phyloP scores from a whole-genome alignment of 75 land plant species.

The Cryptomeria japonica region DNA sequence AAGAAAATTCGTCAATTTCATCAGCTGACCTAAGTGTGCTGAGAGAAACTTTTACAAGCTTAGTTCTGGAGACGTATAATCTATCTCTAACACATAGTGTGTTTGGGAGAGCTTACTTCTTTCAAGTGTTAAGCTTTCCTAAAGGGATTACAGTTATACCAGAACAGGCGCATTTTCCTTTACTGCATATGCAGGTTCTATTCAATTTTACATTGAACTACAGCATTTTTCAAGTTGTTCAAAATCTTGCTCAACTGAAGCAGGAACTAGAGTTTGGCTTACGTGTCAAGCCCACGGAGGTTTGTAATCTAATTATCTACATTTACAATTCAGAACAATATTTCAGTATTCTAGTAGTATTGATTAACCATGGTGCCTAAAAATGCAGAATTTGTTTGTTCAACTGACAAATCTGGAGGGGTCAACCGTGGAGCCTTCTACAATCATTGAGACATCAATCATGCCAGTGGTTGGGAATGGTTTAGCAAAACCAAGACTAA shows the following conservation, averaged over 20 bases:
- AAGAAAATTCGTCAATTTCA: slow-evolving; percentile 33
- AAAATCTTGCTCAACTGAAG: slow-evolving; percentile 30
- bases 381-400: slow-evolving; percentile 64
- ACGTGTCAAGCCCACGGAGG: slow-evolving; percentile 50
- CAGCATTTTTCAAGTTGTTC: slow-evolving; percentile 41
- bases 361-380: neutral
- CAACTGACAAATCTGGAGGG: slow-evolving; percentile 57
- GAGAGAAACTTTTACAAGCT: slow-evolving; percentile 43
- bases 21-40: slow-evolving; percentile 48
- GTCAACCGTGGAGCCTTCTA: slow-evolving; percentile 54
- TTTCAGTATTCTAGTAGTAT: neutral
- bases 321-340: neutral
- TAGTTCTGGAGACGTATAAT: slow-evolving; percentile 44
- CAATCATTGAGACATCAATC: slow-evolving; percentile 55
- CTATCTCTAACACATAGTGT: slow-evolving; percentile 42
- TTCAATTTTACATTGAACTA: slow-evolving; percentile 69
- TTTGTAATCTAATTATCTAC: slow-evolving; percentile 19
- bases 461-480: slow-evolving; percentile 47
- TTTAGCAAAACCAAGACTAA: slow-evolving; percentile 34
- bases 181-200: slow-evolving; percentile 29
- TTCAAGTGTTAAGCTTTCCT: slow-evolving; percentile 63
- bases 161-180: slow-evolving; percentile 30
- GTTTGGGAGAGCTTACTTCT: slow-evolving; percentile 54
- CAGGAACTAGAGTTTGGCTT: slow-evolving; percentile 48
- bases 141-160: slow-evolving; percentile 65